Evolutionary conservation across 1,139 yeast species (phyloP).

Genomic region (Hansenula lynferdii): DNA sequence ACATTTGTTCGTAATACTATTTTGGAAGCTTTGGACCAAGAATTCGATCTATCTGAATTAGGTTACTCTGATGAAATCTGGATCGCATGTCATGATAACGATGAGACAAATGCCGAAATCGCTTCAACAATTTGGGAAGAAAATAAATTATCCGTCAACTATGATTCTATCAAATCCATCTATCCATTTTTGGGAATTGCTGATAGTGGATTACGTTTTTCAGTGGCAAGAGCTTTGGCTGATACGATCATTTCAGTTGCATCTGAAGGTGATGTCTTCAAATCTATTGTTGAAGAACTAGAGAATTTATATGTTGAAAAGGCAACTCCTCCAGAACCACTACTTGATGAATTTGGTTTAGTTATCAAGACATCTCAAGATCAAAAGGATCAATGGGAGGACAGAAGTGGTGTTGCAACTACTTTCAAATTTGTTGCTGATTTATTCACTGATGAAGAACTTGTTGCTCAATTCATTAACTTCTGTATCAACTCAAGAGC

Average conservation of each 20-base stretch:
- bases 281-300: slow-evolving; percentile 36
- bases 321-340: slow-evolving; percentile 73
- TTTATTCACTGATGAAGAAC: slow-evolving; percentile 30
- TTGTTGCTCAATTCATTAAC: slow-evolving; percentile 47
- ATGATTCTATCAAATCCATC: slow-evolving; percentile 41
- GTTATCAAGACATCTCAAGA: slow-evolving; percentile 57
- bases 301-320: slow-evolving; percentile 52
- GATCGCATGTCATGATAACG: slow-evolving; percentile 76
- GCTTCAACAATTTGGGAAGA: slow-evolving; percentile 88
- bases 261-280: slow-evolving; percentile 28
- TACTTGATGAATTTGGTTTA: slow-evolving; percentile 75
- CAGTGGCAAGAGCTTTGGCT: slow-evolving; percentile 62
- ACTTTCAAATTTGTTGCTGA: slow-evolving; percentile 57
- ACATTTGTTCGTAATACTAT: slow-evolving; percentile 72
- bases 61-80: slow-evolving; percentile 62
- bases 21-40: slow-evolving; percentile 81
- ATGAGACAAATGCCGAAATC: slow-evolving; percentile 52
- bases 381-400: slow-evolving; percentile 77
- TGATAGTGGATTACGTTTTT: slow-evolving; percentile 63
- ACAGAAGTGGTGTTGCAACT: slow-evolving; percentile 75
- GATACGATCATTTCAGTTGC: slow-evolving; percentile 36
- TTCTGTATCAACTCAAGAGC: slow-evolving; percentile 61
- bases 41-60: slow-evolving; percentile 64
- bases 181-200: slow-evolving; percentile 43
- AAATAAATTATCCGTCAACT: slow-evolving; percentile 46